Conservation (phyloP, 2,329 filamentous ascomycete genomes). For the Geoglossum cookeanum region DNA sequence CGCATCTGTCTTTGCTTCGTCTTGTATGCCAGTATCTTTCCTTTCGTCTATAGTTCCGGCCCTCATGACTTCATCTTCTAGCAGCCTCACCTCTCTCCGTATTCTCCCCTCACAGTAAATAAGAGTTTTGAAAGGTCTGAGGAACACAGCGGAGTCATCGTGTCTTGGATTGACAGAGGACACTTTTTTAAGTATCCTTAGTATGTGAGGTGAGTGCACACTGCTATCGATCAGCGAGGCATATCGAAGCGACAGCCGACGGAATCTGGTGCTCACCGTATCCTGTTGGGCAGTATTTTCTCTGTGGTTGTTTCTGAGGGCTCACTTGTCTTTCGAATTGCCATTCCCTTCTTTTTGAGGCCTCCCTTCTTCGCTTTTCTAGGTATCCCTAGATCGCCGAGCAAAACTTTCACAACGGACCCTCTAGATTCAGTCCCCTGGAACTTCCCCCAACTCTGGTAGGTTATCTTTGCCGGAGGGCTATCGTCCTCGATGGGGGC, state of each 20-base stretch:
- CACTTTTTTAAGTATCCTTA: not conserved
- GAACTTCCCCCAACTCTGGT: not conserved
- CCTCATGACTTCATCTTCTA: not conserved
- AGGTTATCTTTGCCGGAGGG: not conserved
- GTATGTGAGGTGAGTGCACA: not conserved
- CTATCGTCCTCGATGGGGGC: not conserved
- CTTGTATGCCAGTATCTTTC: not conserved
- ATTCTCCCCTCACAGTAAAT: not conserved
- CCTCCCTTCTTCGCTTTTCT: not conserved
- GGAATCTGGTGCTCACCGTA: not conserved
- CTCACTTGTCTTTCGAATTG: not conserved
- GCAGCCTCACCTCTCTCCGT: not conserved
- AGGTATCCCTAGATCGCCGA: not conserved
- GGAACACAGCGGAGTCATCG: not conserved
- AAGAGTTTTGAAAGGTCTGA: not conserved
- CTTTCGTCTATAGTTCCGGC: not conserved
- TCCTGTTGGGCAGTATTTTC: not conserved
- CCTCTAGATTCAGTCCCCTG: not conserved
- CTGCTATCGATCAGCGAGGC: not conserved
- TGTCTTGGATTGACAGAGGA: not conserved
- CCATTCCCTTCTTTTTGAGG: not conserved
- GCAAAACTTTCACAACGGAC: not conserved
- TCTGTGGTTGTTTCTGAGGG: not conserved
- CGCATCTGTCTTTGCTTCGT: not conserved
- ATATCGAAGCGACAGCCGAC: not conserved